Evolutionary conservation across 2,329 filamentous ascomycete genomes (phyloP), one percentile per base, ranked within the genome.

Genomic region (Alternaria sp.): DNA sequence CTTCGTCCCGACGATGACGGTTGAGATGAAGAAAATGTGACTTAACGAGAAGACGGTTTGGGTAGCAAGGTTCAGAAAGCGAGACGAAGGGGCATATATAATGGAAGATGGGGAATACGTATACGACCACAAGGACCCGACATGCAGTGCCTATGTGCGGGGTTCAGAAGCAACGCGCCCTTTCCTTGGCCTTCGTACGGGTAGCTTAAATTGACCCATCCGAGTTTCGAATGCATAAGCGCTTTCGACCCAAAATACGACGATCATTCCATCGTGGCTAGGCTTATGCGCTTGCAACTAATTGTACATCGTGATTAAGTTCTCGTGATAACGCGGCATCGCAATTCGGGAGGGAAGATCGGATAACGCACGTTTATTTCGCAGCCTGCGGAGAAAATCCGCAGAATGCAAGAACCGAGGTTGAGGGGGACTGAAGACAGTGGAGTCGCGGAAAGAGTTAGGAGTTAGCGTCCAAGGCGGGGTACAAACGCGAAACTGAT

Each of bases 401-500:
- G 38, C 49, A 38, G n/a, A 44, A 43, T 32, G 38, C 22, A 18
- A 11, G 28, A 32, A 44, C 40, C 20, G 43, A 52, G 27, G 34
- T 36, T 30, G 28, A 53, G 54, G 20, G 20, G 41, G 34, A 49
- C 43, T 11, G 14, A 14, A 34, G 30, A 22, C 22, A 32, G 54
- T 44, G 38, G 45, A 36, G 25, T 43, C 27, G 34, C 41, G 55
- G 38, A 34, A 14, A 49, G 20, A 30, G 27, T 20, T 27, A 14
- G 25, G 6, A 16, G 22, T 34, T 44, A 27, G 28, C 27, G 46
- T 38, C 9, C 54, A 52, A 51, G 41, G 50, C 57, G 50, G 57
- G 57, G 50, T 54, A 59, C 52, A n/a, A 44, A 27, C 43, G 14
- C 25, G 50, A 48, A n/a, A 20, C 38, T 22, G 3, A 20, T 28